phyloP scores from a whole-genome alignment of 192 early-diverging fungal species.

The Spizellomyces punctatus region DNA sequence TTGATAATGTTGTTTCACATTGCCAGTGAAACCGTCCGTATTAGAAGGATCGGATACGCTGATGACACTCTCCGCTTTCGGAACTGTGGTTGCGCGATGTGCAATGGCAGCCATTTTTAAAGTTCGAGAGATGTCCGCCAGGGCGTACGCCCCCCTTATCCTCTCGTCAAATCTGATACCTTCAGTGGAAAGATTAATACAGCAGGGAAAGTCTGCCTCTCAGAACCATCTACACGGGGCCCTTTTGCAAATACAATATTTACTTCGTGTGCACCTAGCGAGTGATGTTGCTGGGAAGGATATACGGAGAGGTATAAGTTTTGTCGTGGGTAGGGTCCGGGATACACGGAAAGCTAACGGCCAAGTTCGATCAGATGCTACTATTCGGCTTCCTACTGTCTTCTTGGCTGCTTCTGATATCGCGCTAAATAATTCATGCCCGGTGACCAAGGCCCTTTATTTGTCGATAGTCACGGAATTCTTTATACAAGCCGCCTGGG shows the following conservation, averaged over 20 bases:
- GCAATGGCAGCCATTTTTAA: constrained; percentile 50
- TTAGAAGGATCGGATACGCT: constrained; percentile 30
- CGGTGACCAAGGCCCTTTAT: constrained; percentile 54
- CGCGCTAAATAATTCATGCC: constrained; percentile 35
- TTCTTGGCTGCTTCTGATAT: constrained; percentile 34
- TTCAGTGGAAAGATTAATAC: constrained; percentile 53
- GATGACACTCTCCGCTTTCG: constrained; percentile 30
- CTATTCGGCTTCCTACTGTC: not conserved
- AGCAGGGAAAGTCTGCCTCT: constrained; percentile 38
- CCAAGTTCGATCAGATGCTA: constrained; percentile 1
- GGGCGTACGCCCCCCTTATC: constrained; percentile 78
- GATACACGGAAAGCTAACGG: too few species aligned
- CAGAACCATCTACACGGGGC: constrained; percentile 79
- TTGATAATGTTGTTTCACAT: not conserved
- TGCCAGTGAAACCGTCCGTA: constrained; percentile 37
- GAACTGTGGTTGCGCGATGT: constrained; percentile 34
- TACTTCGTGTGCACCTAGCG: constrained; percentile 67
- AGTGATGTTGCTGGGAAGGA: constrained; percentile 35
- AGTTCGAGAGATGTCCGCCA: constrained; percentile 84
- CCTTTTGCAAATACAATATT: constrained; percentile 70
- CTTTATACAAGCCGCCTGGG: constrained; percentile 34
- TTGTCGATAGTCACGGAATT: constrained; percentile 55
- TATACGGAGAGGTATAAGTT: too few species aligned
- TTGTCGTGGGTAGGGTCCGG: too few species aligned
- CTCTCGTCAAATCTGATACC: constrained; percentile 61